These are phyloP conservation scores for Wickerhamiella qilinensis DNA, from an alignment of 805 yeast species.

Conservation along the genomic window DNA sequence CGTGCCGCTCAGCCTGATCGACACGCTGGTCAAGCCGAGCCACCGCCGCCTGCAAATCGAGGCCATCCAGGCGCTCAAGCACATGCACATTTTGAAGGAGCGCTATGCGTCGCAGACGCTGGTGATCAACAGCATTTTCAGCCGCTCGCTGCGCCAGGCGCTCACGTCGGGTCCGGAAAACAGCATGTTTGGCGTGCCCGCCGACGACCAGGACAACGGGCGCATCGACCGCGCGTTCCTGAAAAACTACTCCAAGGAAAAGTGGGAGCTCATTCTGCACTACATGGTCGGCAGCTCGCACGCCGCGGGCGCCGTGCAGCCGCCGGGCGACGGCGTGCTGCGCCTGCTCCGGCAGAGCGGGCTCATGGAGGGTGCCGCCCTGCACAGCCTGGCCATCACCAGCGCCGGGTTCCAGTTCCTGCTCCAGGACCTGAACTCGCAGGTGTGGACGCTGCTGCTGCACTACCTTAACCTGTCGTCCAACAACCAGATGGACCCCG, in stretches of 20 bases:
- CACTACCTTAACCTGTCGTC: slow-evolving; percentile 81
- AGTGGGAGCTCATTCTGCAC: slow-evolving; percentile 92
- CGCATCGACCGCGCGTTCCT: slow-evolving; percentile 37
- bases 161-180: slow-evolving; percentile 59
- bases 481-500: slow-evolving; percentile 80
- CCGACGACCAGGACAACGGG: slow-evolving; percentile 38
- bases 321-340: slow-evolving; percentile 73
- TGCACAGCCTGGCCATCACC: slow-evolving; percentile 44
- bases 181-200: slow-evolving; percentile 63
- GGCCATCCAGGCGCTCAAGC: slow-evolving; percentile 58
- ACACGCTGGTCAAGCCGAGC: slow-evolving; percentile 53
- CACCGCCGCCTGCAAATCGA: slow-evolving; percentile 46
- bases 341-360: slow-evolving; percentile 64
- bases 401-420: slow-evolving; percentile 88
- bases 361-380: slow-evolving; percentile 48
- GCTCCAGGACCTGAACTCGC: slow-evolving; percentile 82
- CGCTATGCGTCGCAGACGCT: slow-evolving; percentile 28
- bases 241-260: slow-evolving; percentile 64
- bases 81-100: slow-evolving; percentile 61
- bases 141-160: slow-evolving; percentile 62
- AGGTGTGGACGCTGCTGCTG: slow-evolving; percentile 79
- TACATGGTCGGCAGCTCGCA: slow-evolving; percentile 81
- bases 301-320: slow-evolving; percentile 33
- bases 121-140: slow-evolving; percentile 55
- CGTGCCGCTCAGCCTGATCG: slow-evolving; percentile 48